These are phyloP conservation scores for Rhodotorula taiwanensis DNA, from an alignment of 768 basidiomycete genomes.

Conservation along the genomic window DNA sequence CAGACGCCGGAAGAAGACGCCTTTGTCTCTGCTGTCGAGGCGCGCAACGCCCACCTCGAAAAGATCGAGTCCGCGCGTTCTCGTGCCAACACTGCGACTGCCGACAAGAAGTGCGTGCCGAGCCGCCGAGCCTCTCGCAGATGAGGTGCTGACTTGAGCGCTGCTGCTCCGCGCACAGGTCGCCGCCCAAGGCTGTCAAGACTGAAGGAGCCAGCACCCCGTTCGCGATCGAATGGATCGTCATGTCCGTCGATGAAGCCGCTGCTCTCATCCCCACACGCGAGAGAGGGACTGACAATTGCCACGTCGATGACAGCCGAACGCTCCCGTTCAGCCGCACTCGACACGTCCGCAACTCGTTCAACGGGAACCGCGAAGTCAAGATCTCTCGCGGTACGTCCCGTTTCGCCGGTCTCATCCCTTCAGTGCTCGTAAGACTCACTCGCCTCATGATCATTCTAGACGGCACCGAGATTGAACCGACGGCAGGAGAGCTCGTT, in stretches of 20 bases:
- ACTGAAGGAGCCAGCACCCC: conserved; percentile 49
- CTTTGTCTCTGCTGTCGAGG: background rate
- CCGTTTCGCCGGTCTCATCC: background rate
- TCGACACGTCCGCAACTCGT: conserved; percentile 76
- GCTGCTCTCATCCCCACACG: no score
- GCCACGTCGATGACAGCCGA: conserved; percentile 49
- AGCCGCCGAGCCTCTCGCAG: no score
- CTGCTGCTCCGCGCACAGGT: background rate
- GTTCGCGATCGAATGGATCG: conserved; percentile 78
- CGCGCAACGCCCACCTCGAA: conserved; percentile 31
- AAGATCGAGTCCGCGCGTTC: conserved; percentile 25
- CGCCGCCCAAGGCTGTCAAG: no score
- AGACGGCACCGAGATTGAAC: conserved; percentile 80
- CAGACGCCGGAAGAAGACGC: background rate
- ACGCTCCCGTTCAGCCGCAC: conserved; percentile 68
- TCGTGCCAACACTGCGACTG: background rate
- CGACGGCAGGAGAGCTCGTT: conserved; percentile 59
- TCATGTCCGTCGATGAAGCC: conserved; percentile 13
- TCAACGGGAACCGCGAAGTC: conserved; percentile 68
- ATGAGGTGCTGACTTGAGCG: fast-evolving
- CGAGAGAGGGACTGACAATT: no score
- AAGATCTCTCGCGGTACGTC: conserved; percentile 42
- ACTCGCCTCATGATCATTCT: conserved; percentile 50
- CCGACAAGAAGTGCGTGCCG: background rate
- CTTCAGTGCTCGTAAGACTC: conserved; percentile 43